Conservation (phyloP, 768 basidiomycete species). For the Lentinula detonsa region DNA sequence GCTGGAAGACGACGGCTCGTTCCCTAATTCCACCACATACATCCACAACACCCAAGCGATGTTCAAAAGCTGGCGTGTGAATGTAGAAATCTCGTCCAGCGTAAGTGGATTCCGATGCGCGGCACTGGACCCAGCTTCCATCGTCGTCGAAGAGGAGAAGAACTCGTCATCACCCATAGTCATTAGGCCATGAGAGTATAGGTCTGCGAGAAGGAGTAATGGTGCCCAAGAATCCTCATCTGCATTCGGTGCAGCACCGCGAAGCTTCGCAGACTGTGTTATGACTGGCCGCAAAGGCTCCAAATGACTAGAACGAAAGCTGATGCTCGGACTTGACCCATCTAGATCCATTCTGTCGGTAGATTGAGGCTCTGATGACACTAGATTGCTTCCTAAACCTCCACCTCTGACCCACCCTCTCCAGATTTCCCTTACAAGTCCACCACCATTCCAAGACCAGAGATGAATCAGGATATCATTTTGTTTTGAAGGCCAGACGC, state of each 20-base stretch:
- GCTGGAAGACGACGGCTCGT: constrained; percentile 17
- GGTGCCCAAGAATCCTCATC: constrained; percentile 47
- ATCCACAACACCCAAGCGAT: constrained; percentile 56
- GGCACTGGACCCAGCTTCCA: constrained; percentile 11
- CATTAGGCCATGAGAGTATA: constrained; percentile 79
- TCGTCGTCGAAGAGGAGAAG: constrained; percentile 37
- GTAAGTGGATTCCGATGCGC: constrained; percentile 67
- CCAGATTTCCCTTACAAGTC: constrained; percentile 72
- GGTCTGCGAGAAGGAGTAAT: constrained; percentile 70
- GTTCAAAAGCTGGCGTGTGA: constrained; percentile 77
- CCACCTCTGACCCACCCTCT: constrained; percentile 50
- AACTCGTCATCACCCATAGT: constrained; percentile 98
- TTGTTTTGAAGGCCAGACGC: constrained; percentile 53
- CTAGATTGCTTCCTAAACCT: constrained; percentile 42
- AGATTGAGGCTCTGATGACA: not conserved
- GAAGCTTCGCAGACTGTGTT: constrained; percentile 25
- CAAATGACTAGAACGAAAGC: not conserved
- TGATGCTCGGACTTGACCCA: constrained; percentile 15
- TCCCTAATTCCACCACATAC: constrained; percentile 6
- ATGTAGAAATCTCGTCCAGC: constrained; percentile 71
- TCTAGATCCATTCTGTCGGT: constrained; percentile 20
- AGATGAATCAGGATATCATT: constrained; percentile 54
- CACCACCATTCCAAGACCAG: constrained; percentile 42
- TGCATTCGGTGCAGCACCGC: constrained; percentile 12
- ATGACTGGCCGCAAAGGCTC: not conserved